phyloP scores from a whole-genome alignment of 768 basidiomycete species.

The Xerocomellus dryophilus region DNA sequence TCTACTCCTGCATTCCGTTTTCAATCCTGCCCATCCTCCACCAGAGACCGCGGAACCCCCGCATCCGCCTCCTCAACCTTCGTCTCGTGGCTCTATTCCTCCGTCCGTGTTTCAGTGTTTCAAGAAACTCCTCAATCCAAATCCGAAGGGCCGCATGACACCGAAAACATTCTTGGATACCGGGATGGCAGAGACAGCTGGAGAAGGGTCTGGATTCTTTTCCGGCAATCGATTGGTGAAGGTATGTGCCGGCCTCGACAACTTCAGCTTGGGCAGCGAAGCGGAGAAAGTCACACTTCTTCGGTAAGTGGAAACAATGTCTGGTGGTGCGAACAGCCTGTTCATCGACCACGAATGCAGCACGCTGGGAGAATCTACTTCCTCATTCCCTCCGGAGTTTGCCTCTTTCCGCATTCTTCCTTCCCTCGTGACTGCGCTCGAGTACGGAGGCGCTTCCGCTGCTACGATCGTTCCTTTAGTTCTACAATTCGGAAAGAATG shows the following conservation, averaged over 20 bases:
- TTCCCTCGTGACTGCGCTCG: constrained; percentile 71
- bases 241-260: constrained; percentile 81
- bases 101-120: constrained; percentile 68
- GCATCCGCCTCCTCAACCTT: constrained; percentile 74
- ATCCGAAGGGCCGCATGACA: constrained; percentile 72
- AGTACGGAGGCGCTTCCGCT: constrained; percentile 76
- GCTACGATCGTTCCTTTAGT: constrained; percentile 80
- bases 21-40: constrained; percentile 78
- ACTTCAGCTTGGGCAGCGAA: constrained; percentile 78
- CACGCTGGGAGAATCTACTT: constrained; percentile 72
- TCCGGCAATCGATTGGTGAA: constrained; percentile 75
- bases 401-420: constrained; percentile 84
- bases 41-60: constrained; percentile 68
- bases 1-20: constrained; percentile 78
- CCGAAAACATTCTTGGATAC: constrained; percentile 74
- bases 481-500: constrained; percentile 70
- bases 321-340: not conserved
- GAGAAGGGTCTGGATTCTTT: constrained; percentile 74
- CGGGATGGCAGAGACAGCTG: constrained; percentile 66
- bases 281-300: constrained; percentile 73
- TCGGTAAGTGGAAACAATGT: constrained; percentile 41
- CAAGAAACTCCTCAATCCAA: constrained; percentile 89
- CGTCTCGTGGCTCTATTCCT: constrained; percentile 77
- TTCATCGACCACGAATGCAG: constrained; percentile 35
- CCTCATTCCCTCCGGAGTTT: constrained; percentile 85